Evolutionary conservation across 257 asterid species (phyloP).

Genomic region (Solanum stenotomum): DNA sequence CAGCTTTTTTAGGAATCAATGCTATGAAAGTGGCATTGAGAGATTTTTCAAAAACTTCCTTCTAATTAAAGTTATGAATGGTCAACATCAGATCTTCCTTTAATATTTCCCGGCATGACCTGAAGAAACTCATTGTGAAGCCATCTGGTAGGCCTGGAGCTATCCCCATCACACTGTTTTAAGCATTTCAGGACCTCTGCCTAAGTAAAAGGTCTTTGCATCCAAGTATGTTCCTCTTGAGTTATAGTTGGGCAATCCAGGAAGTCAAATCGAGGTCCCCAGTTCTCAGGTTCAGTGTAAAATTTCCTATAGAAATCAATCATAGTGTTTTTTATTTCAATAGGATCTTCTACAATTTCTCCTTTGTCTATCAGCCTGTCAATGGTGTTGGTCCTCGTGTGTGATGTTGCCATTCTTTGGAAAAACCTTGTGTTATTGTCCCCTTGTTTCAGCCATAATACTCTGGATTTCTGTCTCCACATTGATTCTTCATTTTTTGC

Average conservation of each 20-base stretch:
- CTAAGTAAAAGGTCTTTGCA: background rate
- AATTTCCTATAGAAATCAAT: background rate
- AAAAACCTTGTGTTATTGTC: background rate
- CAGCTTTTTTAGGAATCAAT: background rate
- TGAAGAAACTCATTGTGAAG: background rate
- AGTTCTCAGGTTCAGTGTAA: background rate
- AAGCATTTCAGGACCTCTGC: background rate
- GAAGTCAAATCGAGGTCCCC: background rate
- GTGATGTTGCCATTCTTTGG: background rate
- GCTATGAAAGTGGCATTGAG: background rate
- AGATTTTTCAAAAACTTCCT: background rate
- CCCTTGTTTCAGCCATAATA: background rate
- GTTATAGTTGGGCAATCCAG: background rate
- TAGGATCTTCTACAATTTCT: background rate
- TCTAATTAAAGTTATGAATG: background rate
- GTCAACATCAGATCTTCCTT: background rate
- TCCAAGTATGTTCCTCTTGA: background rate
- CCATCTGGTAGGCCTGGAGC: background rate
- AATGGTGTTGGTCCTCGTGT: background rate
- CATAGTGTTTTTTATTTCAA: background rate
- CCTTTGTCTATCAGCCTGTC: background rate
- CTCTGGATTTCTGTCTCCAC: background rate
- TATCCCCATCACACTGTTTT: background rate
- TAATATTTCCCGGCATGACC: background rate
- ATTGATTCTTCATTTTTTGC: background rate